Conservation (phyloP, 169 alveolate species). For the Plasmodium falciparum region DNA sequence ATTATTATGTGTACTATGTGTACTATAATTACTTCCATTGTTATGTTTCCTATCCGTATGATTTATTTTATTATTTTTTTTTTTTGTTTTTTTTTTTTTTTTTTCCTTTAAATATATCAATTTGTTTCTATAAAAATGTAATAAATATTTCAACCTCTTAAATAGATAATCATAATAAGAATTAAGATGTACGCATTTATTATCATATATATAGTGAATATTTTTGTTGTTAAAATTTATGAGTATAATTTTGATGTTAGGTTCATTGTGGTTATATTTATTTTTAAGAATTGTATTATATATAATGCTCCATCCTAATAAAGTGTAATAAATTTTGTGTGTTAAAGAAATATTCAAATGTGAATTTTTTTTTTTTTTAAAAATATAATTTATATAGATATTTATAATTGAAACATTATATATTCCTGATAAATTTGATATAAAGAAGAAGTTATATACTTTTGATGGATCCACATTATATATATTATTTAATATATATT, state of each 20-base stretch:
- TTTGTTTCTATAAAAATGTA: conserved; percentile 29
- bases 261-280: neutral
- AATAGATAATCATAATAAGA: neutral
- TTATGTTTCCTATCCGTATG: too few species aligned
- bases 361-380: conserved; percentile 8
- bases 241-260: conserved; percentile 6
- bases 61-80: neutral
- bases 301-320: conserved; percentile 65
- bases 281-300: conserved; percentile 13
- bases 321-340: conserved; percentile 57
- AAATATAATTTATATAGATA: conserved; percentile 25
- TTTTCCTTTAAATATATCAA: neutral
- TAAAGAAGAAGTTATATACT: conserved; percentile 40
- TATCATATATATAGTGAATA: conserved; percentile 12
- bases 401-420: conserved; percentile 16
- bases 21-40: too few species aligned
- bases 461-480: neutral
- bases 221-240: conserved; percentile 25
- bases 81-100: conserved; percentile 6
- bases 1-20: too few species aligned
- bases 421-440: conserved; percentile 56
- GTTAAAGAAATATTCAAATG: conserved; percentile 5
- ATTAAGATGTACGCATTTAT: neutral
- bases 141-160: conserved; percentile 6
- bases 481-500: conserved; percentile 21